These are phyloP conservation scores for Podospora australis DNA, from an alignment of 495 filamentous ascomycete genomes.

Conservation along the genomic window DNA sequence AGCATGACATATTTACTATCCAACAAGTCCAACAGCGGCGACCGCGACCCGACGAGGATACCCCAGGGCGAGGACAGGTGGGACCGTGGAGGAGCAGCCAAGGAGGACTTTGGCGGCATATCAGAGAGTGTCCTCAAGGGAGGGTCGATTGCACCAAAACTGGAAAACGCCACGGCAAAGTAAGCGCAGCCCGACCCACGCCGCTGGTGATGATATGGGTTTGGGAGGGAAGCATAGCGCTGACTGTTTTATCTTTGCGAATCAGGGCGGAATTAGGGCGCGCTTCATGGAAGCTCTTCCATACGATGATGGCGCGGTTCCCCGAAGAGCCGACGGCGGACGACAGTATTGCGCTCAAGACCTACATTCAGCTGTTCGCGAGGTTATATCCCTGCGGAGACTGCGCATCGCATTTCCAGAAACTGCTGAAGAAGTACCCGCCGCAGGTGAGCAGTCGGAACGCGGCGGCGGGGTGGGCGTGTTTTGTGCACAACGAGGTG, in stretches of 20 bases:
- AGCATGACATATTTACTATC: constrained; percentile 34
- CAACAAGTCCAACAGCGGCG: background rate
- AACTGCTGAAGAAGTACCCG: constrained; percentile 74
- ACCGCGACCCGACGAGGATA: background rate
- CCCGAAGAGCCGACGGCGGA: constrained; percentile 78
- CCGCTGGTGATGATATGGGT: background rate
- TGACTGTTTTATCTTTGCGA: background rate
- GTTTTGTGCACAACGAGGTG: constrained; percentile 90
- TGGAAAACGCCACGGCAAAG: constrained; percentile 91
- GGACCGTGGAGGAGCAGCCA: background rate
- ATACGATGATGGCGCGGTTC: constrained; percentile 92
- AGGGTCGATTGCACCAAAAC: constrained; percentile 75
- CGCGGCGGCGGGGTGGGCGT: constrained; percentile 84
- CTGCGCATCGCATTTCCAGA: constrained; percentile 85
- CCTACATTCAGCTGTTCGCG: constrained; percentile 84
- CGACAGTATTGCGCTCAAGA: constrained; percentile 74
- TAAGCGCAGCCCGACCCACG: constrained; percentile 27
- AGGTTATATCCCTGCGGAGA: constrained; percentile 94
- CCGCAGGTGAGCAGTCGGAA: constrained; percentile 82
- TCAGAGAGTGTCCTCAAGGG: constrained; percentile 54
- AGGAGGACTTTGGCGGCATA: constrained; percentile 18
- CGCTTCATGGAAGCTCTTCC: constrained; percentile 85
- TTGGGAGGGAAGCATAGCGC: background rate
- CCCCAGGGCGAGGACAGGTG: too few relatives aligned
- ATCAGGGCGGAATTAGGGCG: constrained; percentile 78